Percentiles rank a stretch among this genome's conserved stretches.
These are phyloP conservation scores for Colletotrichum siamense DNA, from an alignment of 2,329 filamentous ascomycete species.

Conservation along the genomic window DNA sequence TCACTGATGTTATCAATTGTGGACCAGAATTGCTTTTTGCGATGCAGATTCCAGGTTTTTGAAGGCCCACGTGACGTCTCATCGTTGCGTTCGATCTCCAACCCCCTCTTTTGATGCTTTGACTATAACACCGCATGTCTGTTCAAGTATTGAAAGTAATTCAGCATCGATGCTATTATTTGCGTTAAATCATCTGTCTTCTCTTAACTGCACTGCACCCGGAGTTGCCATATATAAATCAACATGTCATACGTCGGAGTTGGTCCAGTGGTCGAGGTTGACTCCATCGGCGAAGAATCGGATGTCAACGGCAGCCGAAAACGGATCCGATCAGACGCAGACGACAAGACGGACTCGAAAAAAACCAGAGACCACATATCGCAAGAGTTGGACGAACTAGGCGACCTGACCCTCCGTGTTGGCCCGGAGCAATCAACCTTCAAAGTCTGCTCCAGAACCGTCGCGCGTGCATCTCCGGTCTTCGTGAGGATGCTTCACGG, in stretches of 20 bases:
- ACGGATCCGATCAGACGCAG: rapidly evolving
- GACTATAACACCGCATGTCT: not conserved
- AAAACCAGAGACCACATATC: not conserved
- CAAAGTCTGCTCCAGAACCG: not conserved
- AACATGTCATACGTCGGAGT: not conserved
- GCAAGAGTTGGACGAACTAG: not conserved
- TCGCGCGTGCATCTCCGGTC: not conserved
- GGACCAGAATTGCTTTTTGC: not conserved
- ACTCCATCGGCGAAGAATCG: not conserved
- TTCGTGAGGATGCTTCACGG: not conserved
- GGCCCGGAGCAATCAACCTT: not conserved
- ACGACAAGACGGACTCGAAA: not conserved
- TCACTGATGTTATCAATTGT: not conserved
- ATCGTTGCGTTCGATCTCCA: not conserved
- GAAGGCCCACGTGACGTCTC: not conserved
- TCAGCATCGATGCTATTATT: not conserved
- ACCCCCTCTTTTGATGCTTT: not conserved
- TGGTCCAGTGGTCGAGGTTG: not conserved
- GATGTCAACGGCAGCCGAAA: rapidly evolving
- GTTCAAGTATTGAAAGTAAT: rapidly evolving
- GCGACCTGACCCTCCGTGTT: not conserved
- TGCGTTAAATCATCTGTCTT: not conserved
- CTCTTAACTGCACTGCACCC: no score
- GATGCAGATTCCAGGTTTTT: not conserved
- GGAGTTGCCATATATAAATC: no score